Evolutionary conservation across 2,329 filamentous ascomycete genomes (phyloP).

Genomic region (Westerdykella aurantiaca): DNA sequence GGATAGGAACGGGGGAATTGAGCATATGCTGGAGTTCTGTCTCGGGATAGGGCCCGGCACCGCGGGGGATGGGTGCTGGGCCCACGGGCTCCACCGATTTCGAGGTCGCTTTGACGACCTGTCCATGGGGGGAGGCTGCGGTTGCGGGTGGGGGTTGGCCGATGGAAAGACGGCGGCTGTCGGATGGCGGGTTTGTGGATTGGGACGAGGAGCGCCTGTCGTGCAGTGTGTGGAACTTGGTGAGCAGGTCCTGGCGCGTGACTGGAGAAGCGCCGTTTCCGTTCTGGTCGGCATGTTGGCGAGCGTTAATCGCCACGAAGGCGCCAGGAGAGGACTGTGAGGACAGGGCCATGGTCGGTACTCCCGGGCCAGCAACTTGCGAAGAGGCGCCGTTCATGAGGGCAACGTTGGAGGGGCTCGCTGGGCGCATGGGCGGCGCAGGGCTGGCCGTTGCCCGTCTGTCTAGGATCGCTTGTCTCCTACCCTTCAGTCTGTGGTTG

Average conservation of each 20-base stretch:
- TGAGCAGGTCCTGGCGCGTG: constrained; percentile 55
- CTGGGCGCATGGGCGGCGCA: constrained; percentile 27
- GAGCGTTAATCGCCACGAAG: constrained; percentile 56
- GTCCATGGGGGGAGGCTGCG: constrained; percentile 15
- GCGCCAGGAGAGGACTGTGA: constrained; percentile 43
- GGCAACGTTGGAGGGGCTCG: constrained; percentile 39
- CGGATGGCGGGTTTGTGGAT: constrained; percentile 17
- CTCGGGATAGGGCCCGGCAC: constrained; percentile 23
- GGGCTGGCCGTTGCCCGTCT: constrained; percentile 51
- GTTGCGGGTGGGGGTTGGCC: constrained; percentile 4
- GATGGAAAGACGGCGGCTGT: constrained; percentile 26
- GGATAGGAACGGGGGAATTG: constrained; percentile 49
- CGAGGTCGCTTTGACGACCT: constrained; percentile 23
- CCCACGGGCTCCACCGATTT: constrained; percentile 10
- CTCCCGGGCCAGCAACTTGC: constrained; percentile 30
- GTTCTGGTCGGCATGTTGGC: constrained; percentile 39
- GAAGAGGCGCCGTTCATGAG: constrained; percentile 34
- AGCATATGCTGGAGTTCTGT: constrained; percentile 39
- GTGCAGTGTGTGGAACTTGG: constrained; percentile 57
- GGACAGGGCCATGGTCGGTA: constrained; percentile 13
- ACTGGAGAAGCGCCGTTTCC: constrained; percentile 50
- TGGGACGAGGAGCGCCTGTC: constrained; percentile 42
- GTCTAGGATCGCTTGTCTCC: constrained; percentile 65
- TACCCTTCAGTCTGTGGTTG: constrained; percentile 71
- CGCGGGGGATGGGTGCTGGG: not conserved